Evolutionary conservation across 2,329 filamentous ascomycete species (phyloP), one percentile per base, ranked within the genome.

Genomic region (Helotiales sp.): DNA sequence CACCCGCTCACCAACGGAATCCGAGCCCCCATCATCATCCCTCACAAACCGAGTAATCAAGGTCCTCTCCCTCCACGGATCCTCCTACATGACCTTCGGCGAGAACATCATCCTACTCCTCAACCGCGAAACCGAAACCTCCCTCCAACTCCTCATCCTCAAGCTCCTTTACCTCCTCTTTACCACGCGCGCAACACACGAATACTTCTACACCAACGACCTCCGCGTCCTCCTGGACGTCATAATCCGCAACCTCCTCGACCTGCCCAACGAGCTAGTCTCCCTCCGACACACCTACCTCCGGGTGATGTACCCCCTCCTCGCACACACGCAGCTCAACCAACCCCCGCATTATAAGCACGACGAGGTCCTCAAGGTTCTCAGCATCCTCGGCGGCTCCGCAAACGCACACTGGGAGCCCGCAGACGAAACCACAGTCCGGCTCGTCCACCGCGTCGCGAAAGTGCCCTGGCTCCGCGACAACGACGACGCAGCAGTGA

Each of bases 121-220:
- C 45, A 99, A 99, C 77, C 90, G 96, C 74, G 96, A 98, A 82
- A 93, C 91, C 10, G 94, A 98, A 79, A 97, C 96, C 0, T 95
- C 93, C 1, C 86, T 97, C 43, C 96, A 99, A 79, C 85, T 99
- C 28, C 86, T 99, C n/a, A 98, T 98, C 67, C 85, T 99, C 49
- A 99, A 99, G 80, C 87, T 97, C 4, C 84, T 99, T 30, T 99
- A 98, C 79, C 87, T 99, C 40, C 86, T 99, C 10, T 99, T 99
- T 80, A 97, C 94, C 4, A 98, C 93, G 10, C 89, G 89, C 65
- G 87, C 91, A 17, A 99, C 96, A 0, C 93, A 96, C 78, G 96
- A 99, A 80, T 99, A 98, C 80, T 99, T 99, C 77, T 99, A 98
- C 79, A 97, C 93, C 30, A 99, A 99, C 77, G 96, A 99, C 76